phyloP scores from a whole-genome alignment of 768 basidiomycete genomes.

The Lactarius sp. region DNA sequence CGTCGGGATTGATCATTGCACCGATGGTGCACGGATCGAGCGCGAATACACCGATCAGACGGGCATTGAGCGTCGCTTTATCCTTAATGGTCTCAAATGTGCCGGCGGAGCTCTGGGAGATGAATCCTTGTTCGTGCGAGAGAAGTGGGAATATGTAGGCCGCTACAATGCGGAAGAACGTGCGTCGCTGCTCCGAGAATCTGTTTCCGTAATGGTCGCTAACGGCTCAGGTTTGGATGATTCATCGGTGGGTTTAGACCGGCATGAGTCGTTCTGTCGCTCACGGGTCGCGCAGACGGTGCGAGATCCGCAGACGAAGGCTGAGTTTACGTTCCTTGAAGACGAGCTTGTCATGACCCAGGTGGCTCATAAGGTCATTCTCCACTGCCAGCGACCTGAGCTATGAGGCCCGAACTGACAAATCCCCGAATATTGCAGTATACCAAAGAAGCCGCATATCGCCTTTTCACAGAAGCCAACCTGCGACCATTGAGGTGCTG shows the following conservation, averaged over 20 bases:
- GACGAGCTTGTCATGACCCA: constrained; percentile 84
- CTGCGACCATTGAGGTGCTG: constrained; percentile 85
- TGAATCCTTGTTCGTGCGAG: constrained; percentile 54
- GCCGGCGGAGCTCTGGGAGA: constrained; percentile 70
- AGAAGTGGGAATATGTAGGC: constrained; percentile 71
- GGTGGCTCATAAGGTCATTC: constrained; percentile 74
- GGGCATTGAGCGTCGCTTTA: constrained; percentile 69
- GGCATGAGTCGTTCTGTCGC: constrained; percentile 80
- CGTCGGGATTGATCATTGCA: constrained; percentile 87
- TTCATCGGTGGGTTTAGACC: constrained; percentile 40
- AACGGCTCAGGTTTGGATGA: not conserved
- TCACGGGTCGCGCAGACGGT: constrained; percentile 60
- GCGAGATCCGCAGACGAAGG: constrained; percentile 41
- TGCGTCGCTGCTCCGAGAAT: constrained; percentile 29
- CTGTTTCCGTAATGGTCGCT: not conserved
- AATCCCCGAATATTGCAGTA: constrained; percentile 47
- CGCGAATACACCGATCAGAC: constrained; percentile 86
- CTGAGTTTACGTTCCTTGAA: constrained; percentile 50
- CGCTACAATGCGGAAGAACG: constrained; percentile 52
- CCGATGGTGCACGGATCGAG: constrained; percentile 66
- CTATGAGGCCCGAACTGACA: not conserved
- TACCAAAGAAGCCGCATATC: constrained; percentile 62
- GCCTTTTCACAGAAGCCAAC: constrained; percentile 66
- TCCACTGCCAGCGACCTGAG: not conserved
- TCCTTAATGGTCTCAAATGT: constrained; percentile 77